Base-by-base conservation (phyloP, 148 eudicot genomes). In the Chenopodium quinoa region DNA sequence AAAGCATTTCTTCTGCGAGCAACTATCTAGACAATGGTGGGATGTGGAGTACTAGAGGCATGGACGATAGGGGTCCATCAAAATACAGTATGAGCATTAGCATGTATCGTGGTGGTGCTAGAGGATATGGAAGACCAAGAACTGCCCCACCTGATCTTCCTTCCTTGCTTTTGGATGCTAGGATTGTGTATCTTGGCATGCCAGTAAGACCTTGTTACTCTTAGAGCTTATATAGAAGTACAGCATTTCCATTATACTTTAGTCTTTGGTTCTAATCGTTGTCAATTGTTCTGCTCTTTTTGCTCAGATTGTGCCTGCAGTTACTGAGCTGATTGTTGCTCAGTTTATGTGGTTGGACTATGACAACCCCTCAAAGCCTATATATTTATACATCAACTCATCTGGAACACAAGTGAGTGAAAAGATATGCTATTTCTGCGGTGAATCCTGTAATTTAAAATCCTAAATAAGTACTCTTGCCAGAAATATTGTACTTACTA, bases 81-180 rank as follows among this genome's bases (percentile, higher is more conserved):
- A 87, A 83, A 70, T 89, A 91, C 79, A 89, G 91, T 86, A 93
- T 90, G 97, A 91, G 94, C 63, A 89, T 87, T 29, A 89, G 91
- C 94, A 89, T 91, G 94, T 90, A 90, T 47, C 87, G 93, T 50
- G 91, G 91, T 79, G 91, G 94, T 75, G 92, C 81, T 37, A 84
- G 87, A 87, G 92, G 89, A 80, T 79, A 58, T 78, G 95, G 93
- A 77, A 89, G 91, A 81, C 94, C 90, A 20, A 81, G 91, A 86
- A 89, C 90, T 67, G 90, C 92, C 70, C 95, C 97, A 52, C 98
- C 98, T 65, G 98, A 95, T 91, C 88, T 92, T 87, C 93, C 93
- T 67, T 93, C 97, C 73, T 81, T 89, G 83, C 90, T 92, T 78
- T 83, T 93, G 78, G 93, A 92, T 87, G 86, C 92, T 50, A 88